phyloP scores from a whole-genome alignment of 495 filamentous ascomycete species.

The Neurospora terricola region DNA sequence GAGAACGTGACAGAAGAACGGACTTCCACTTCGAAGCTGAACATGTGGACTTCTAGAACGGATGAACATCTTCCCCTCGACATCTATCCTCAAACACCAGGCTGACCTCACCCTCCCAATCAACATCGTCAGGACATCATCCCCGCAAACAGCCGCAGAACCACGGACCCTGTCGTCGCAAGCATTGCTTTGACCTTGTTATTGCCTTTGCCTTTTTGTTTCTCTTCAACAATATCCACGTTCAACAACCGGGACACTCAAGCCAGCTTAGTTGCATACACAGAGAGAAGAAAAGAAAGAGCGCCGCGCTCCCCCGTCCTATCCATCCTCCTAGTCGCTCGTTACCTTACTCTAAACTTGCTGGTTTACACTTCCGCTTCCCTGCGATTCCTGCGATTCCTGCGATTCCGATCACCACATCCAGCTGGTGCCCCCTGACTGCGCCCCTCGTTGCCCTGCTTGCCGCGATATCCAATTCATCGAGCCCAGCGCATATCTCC shows the following conservation, averaged over 20 bases:
- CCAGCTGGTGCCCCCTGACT: background rate
- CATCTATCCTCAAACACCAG: background rate
- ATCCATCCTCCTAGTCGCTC: background rate
- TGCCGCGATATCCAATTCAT: background rate
- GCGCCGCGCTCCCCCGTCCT: background rate
- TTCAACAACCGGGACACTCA: background rate
- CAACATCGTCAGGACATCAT: background rate
- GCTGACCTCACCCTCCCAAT: background rate
- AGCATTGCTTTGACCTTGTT: background rate
- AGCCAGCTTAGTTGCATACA: background rate
- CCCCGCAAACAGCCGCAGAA: background rate
- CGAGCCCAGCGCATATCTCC: background rate
- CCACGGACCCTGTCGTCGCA: background rate
- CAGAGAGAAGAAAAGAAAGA: background rate
- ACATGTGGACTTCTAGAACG: background rate
- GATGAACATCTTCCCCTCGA: background rate
- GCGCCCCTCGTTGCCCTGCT: background rate
- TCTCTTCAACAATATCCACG: background rate
- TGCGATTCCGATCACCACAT: background rate
- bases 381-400: background rate
- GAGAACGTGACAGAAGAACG: background rate
- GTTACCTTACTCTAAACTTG: background rate
- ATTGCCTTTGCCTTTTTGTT: background rate
- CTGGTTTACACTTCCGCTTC: background rate
- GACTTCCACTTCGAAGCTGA: background rate